Evolutionary conservation across 306 rosid genomes (phyloP).

Genomic region (Glycine tomentella): DNA sequence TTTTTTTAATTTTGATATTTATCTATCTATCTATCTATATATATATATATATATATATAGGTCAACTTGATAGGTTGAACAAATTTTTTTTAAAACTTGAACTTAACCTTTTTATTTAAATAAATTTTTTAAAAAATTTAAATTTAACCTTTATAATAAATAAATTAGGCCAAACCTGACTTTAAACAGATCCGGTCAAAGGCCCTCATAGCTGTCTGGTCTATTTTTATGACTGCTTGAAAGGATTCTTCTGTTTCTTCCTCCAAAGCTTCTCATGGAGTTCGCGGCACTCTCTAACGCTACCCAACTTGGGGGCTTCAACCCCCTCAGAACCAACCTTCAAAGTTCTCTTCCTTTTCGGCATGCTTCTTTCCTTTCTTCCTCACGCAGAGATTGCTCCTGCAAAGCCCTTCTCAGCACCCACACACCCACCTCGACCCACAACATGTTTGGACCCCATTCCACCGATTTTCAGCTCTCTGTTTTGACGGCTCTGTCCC

Average conservation of each 20-base stretch:
- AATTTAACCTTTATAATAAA: no score
- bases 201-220: no score
- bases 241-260: not conserved
- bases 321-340: slow-evolving; percentile 1
- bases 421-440: slow-evolving; percentile 7
- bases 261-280: slow-evolving; percentile 37
- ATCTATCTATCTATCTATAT: no score
- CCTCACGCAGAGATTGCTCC: slow-evolving; percentile 38
- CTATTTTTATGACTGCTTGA: not conserved
- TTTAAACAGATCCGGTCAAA: no score
- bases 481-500: slow-evolving; percentile 70
- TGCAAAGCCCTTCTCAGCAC: slow-evolving; percentile 44
- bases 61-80: no score
- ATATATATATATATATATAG: no score
- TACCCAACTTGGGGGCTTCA: slow-evolving; percentile 33
- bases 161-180: no score
- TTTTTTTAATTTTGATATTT: no score
- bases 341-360: slow-evolving; percentile 12
- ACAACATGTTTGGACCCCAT: slow-evolving; percentile 21
- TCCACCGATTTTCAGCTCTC: slow-evolving; percentile 56
- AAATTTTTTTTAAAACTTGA: no score
- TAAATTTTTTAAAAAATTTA: no score
- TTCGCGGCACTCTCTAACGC: slow-evolving; percentile 40
- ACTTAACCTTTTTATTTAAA: no score
- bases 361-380: slow-evolving; percentile 30